phyloP scores from a whole-genome alignment of 768 basidiomycete genomes.

The Kwoniella dendrophila region DNA sequence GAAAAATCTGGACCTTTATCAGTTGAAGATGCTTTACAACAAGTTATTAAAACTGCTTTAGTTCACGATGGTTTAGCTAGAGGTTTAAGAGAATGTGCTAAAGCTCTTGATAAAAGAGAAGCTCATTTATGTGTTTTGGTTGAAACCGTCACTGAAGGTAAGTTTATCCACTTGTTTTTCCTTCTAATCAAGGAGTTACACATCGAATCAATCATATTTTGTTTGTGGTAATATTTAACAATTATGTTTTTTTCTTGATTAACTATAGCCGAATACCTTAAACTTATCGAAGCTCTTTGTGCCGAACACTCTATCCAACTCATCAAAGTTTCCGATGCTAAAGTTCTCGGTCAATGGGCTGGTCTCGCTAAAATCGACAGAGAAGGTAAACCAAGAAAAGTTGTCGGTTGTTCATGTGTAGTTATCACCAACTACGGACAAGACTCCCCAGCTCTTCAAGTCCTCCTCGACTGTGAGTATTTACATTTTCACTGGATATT shows the following conservation, averaged over 20 bases:
- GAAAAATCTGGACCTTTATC: slow-evolving; percentile 88
- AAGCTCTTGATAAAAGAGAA: slow-evolving; percentile 97
- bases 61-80: slow-evolving; percentile 98
- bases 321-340: slow-evolving; percentile 98
- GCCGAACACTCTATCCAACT: slow-evolving; percentile 99
- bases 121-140: slow-evolving; percentile 98
- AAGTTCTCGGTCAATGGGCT: slow-evolving; percentile 97
- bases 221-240: background rate
- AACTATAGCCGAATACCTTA: slow-evolving; percentile 85
- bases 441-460: slow-evolving; percentile 92
- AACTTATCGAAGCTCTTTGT: slow-evolving; percentile 99
- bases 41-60: slow-evolving; percentile 98
- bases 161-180: slow-evolving; percentile 15
- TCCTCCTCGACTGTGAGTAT: slow-evolving; percentile 59
- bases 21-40: slow-evolving; percentile 82
- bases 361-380: slow-evolving; percentile 99
- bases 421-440: slow-evolving; percentile 97
- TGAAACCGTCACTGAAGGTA: slow-evolving; percentile 90
- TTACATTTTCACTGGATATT: background rate
- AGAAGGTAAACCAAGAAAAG: slow-evolving; percentile 96
- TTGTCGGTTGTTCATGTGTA: slow-evolving; percentile 66
- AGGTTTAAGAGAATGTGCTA: slow-evolving; percentile 95
- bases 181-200: background rate
- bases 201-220: background rate
- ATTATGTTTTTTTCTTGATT: background rate